Conservation (phyloP, 192 early-diverging fungal species). For the Linnemannia elongata region DNA sequence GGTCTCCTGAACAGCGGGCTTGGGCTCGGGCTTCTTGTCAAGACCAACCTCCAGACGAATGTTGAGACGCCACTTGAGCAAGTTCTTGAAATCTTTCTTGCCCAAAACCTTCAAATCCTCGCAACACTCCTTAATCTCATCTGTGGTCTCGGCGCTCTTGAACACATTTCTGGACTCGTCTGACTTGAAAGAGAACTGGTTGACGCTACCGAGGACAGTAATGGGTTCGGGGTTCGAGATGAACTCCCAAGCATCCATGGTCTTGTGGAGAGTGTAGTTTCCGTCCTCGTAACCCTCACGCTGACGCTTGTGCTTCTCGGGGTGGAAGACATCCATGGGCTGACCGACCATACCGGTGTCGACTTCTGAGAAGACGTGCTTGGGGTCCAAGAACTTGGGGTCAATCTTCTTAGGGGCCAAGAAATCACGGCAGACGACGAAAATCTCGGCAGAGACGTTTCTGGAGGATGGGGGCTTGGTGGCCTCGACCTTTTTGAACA, state of each 20-base stretch:
- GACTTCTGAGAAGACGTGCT: conserved; percentile 94
- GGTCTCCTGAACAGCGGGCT: conserved; percentile 50
- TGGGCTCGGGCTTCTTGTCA: conserved; percentile 65
- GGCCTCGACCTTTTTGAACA: conserved; percentile 97
- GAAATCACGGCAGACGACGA: conserved; percentile 96
- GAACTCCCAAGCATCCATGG: conserved; percentile 83
- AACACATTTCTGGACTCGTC: conserved; percentile 71
- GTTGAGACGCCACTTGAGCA: conserved; percentile 90
- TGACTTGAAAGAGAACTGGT: conserved; percentile 80
- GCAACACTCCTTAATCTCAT: conserved; percentile 85
- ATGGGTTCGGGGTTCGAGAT: conserved; percentile 85
- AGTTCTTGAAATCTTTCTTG: conserved; percentile 91
- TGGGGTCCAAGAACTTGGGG: conserved; percentile 91
- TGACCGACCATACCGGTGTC: conserved; percentile 68
- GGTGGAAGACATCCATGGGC: conserved; percentile 87
- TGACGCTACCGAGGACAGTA: conserved; percentile 80
- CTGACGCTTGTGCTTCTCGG: conserved; percentile 92
- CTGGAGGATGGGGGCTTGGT: conserved; percentile 98
- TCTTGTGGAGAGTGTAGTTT: conserved; percentile 90
- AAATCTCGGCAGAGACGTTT: conserved; percentile 99
- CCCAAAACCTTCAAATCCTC: conserved; percentile 93
- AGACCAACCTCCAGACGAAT: conserved; percentile 74
- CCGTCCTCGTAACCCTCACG: conserved; percentile 98
- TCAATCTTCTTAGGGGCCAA: conserved; percentile 96
- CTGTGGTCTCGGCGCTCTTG: conserved; percentile 74